phyloP scores from a whole-genome alignment of 83 land plant genomes.

The Isoetes engelmannii region DNA sequence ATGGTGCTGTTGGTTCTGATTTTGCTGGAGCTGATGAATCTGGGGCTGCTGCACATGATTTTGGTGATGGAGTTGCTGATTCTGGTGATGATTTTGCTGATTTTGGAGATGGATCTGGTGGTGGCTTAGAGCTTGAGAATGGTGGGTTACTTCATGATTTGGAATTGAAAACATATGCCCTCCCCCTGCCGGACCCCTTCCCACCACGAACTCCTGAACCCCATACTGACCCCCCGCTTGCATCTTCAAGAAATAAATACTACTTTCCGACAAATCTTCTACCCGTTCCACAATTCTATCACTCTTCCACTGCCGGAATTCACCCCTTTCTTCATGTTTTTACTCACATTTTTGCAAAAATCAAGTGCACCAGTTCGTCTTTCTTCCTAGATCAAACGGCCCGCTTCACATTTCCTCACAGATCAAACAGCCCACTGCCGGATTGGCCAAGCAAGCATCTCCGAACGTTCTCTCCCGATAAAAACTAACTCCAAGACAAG shows the following conservation, averaged over 20 bases:
- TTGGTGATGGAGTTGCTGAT: not conserved
- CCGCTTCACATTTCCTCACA: no score
- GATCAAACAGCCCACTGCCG: no score
- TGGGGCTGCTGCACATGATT: not conserved
- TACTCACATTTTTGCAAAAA: no score
- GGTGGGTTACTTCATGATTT: not conserved
- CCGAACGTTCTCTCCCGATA: no score
- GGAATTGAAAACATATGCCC: slow-evolving; percentile 1
- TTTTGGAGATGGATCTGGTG: not conserved
- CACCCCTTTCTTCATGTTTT: no score
- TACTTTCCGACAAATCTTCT: no score
- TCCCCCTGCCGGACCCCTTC: not conserved
- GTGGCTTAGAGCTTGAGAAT: not conserved
- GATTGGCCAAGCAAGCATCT: no score
- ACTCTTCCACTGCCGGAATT: no score
- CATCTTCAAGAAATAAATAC: not conserved
- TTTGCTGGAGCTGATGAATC: slow-evolving; percentile 1
- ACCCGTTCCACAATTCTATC: no score
- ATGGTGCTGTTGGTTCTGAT: not conserved
- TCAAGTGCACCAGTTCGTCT: no score
- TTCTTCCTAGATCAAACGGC: no score
- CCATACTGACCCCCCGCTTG: slow-evolving; percentile 3
- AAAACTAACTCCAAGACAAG: no score
- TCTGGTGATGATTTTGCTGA: not conserved
- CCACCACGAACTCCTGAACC: not conserved